Conservation (phyloP, 2,329 filamentous ascomycete genomes). For the Raffaelea deltoideospora region DNA sequence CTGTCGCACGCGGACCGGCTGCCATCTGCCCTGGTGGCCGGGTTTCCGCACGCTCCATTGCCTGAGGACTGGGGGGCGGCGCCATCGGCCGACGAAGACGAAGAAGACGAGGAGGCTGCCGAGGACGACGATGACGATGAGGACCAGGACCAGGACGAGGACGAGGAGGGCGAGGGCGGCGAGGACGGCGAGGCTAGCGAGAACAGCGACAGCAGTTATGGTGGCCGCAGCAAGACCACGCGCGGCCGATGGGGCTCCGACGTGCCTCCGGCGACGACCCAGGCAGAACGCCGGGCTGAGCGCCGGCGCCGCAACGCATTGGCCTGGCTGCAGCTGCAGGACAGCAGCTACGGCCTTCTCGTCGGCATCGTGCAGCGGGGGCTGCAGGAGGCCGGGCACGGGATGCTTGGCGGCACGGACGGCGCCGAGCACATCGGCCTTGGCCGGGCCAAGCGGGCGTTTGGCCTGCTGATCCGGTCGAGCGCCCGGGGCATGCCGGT, state of each 20-base stretch:
- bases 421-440: constrained; percentile 32
- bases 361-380: constrained; percentile 57
- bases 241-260: neutral
- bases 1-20: constrained; percentile 29
- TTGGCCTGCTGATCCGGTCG: constrained; percentile 53
- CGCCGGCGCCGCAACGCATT: constrained; percentile 19
- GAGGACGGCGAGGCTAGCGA: neutral
- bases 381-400: constrained; percentile 30
- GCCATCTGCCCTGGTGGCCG: constrained; percentile 19
- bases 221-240: neutral
- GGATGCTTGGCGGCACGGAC: neutral
- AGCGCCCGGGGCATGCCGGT: constrained; percentile 35
- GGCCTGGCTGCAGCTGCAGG: constrained; percentile 9
- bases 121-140: neutral
- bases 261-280: neutral
- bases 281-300: constrained; percentile 1
- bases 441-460: constrained; percentile 55
- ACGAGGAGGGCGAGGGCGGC: neutral
- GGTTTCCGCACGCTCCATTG: constrained; percentile 37
- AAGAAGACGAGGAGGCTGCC: neutral
- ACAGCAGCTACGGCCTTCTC: constrained; percentile 48
- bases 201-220: neutral
- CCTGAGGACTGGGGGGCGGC: constrained; percentile 7
- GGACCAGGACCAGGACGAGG: neutral
- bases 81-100: neutral